Evolutionary conservation across 345 rosid species (phyloP).

Genomic region (Aethionema arabicum): DNA sequence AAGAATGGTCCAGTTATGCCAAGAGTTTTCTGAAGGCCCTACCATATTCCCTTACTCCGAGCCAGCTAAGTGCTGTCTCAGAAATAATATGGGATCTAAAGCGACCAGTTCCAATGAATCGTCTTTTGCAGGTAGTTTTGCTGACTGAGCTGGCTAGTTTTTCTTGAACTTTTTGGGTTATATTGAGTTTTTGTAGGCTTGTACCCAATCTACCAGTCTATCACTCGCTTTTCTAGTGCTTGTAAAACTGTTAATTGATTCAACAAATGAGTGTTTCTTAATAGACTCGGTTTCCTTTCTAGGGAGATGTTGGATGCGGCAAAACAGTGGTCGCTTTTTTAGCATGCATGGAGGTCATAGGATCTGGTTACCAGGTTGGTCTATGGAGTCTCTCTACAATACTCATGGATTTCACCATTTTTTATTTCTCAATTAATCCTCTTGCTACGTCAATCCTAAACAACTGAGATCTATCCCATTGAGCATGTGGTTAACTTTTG

Average conservation of each 20-base stretch:
- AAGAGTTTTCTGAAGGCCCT: constrained; percentile 69
- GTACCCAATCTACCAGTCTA: background rate
- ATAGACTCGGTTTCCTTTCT: constrained; percentile 29
- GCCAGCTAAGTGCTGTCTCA: constrained; percentile 83
- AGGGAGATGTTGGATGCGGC: constrained; percentile 99
- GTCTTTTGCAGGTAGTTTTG: constrained; percentile 81
- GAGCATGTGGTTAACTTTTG: constrained; percentile 11
- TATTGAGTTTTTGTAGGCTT: background rate
- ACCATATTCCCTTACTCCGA: constrained; percentile 87
- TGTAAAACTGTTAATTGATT: constrained; percentile 9
- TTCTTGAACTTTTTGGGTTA: background rate
- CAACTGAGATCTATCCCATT: background rate
- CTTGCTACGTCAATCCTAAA: background rate
- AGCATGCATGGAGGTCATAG: constrained; percentile 96
- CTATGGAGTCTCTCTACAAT: constrained; percentile 9
- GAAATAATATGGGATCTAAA: constrained; percentile 97
- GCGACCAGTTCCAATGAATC: constrained; percentile 87
- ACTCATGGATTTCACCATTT: background rate
- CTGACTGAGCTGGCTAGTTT: constrained; percentile 5
- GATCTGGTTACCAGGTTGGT: constrained; percentile 90
- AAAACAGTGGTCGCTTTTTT: constrained; percentile 94
- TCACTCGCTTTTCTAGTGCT: background rate
- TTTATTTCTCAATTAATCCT: constrained; percentile 7
- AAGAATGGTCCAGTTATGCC: constrained; percentile 79
- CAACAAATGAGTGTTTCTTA: constrained; percentile 16